Evolutionary conservation across 2,329 filamentous ascomycete species (phyloP), one percentile per base, ranked within the genome.

Genomic region (Ascochyta clinopodiicola): DNA sequence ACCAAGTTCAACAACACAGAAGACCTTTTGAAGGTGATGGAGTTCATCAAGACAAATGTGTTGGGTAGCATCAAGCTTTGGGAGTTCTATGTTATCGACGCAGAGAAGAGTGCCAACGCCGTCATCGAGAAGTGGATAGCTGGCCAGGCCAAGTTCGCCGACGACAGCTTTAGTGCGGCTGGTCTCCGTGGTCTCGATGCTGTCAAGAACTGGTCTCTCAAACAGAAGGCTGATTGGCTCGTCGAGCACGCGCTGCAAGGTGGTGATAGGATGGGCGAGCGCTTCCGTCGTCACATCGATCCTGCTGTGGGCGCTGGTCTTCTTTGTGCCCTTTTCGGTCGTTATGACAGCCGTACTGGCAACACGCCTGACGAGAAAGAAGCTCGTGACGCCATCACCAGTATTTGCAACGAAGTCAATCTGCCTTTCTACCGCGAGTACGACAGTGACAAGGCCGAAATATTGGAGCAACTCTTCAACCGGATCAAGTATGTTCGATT

Each of bases 401-500:
- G 60, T 49, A 82, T 96, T 35, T 77, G 98, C 13, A 89, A 98
- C 64, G 89, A 92, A 44, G 80, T 95, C 65, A 99, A 99, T 68
- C 81, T 97, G 31, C 85, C 89, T 2, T 90, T 94, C 69, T 99
- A 99, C 79, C 85, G 88, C 61, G 95, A 99, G 75, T 99, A 96
- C 73, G 92, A 99, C 71, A 80, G 79, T 19, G 95, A 99, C 72
- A 82, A 90, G 10, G 85, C 85, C 24, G 90, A 90, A 61, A 95
- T 96, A 62, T 83, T 96, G 51, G 88, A 97, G 59, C 94, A 99
- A 76, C 80, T 98, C 24, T 96, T 89, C 80, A 96, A 97, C 73
- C 88, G 96, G 58, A 91, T 93, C 79, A 97, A 96, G 76, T 99
- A 99, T 78, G 86, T 94, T 60, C 89, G 95, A 35, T 78, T 99